Evolutionary conservation across 768 basidiomycete genomes (phyloP).

Genomic region (Boletus barrowsii): DNA sequence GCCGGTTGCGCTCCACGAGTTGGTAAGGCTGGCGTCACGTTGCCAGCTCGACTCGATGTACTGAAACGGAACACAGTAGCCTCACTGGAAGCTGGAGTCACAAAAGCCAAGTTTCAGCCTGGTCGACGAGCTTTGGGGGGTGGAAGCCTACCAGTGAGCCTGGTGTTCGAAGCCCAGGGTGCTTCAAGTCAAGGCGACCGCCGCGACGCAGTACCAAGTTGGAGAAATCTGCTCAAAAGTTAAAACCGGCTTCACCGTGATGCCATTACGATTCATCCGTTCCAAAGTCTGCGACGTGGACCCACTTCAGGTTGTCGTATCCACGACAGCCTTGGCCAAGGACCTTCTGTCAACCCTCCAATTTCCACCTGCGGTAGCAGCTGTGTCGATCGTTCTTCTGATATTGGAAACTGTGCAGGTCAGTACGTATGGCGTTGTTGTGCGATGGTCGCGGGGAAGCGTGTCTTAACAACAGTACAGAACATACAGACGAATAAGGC

Average conservation of each 20-base stretch:
- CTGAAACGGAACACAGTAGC: not conserved
- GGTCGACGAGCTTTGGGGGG: too few relatives aligned
- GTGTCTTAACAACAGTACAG: constrained; percentile 7
- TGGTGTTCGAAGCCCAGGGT: too few relatives aligned
- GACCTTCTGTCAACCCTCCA: constrained; percentile 34
- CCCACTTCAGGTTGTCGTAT: constrained; percentile 30
- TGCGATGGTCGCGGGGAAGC: not conserved
- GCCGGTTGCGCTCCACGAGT: too few relatives aligned
- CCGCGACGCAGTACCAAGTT: not conserved
- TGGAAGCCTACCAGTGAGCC: too few relatives aligned
- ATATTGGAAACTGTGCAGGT: constrained; percentile 49
- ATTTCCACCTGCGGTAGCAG: constrained; percentile 44
- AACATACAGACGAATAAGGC: constrained; percentile 36
- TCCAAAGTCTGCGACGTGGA: constrained; percentile 25
- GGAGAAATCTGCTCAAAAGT: not conserved
- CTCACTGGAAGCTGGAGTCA: too few relatives aligned
- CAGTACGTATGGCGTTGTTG: not conserved
- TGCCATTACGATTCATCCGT: constrained; percentile 31
- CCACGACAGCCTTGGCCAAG: constrained; percentile 28
- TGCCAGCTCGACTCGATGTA: not conserved
- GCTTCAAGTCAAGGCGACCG: too few relatives aligned
- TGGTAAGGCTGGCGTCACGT: too few relatives aligned
- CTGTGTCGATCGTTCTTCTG: constrained; percentile 38
- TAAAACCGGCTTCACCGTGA: not conserved
- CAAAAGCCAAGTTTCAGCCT: too few relatives aligned